These are phyloP conservation scores for Elsinoe fawcettii DNA, from an alignment of 2,329 filamentous ascomycete species.

Conservation along the genomic window DNA sequence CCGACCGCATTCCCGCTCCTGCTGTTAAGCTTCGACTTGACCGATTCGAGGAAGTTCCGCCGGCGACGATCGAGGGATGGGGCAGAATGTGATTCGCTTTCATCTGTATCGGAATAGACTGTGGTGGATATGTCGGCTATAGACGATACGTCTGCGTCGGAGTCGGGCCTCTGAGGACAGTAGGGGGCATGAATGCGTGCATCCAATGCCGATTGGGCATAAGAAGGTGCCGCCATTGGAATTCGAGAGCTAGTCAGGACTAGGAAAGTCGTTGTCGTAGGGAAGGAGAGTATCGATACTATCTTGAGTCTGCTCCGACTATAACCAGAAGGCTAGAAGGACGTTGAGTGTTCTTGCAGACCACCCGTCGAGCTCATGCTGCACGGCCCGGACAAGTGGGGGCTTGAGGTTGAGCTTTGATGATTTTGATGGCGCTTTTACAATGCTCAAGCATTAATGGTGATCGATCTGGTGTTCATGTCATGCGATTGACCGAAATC, in stretches of 20 bases:
- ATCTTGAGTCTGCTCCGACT: neutral
- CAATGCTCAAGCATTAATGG: neutral
- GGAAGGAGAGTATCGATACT: neutral
- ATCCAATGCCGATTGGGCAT: conserved; percentile 6
- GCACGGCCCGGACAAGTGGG: conserved; percentile 7
- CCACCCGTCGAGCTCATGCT: conserved; percentile 12
- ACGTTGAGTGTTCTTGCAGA: conserved; percentile 1
- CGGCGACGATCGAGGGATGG: neutral
- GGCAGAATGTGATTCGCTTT: conserved; percentile 2
- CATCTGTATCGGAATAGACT: conserved; percentile 13
- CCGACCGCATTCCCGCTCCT: neutral
- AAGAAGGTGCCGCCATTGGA: conserved; percentile 13
- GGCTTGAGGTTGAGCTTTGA: neutral
- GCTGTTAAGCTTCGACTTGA: conserved; percentile 4
- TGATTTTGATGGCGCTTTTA: neutral
- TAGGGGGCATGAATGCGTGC: neutral
- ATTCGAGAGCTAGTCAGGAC: too few relatives aligned
- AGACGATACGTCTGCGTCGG: conserved; percentile 10
- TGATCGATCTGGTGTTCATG: neutral
- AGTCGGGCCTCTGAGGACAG: conserved; percentile 2
- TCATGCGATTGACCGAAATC: neutral
- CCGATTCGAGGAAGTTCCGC: neutral
- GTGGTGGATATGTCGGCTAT: conserved; percentile 14
- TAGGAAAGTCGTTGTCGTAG: too few relatives aligned
- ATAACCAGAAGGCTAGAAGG: neutral